Evolutionary conservation across 2,329 filamentous ascomycete species (phyloP).

Genomic region (Phialophora tarda): DNA sequence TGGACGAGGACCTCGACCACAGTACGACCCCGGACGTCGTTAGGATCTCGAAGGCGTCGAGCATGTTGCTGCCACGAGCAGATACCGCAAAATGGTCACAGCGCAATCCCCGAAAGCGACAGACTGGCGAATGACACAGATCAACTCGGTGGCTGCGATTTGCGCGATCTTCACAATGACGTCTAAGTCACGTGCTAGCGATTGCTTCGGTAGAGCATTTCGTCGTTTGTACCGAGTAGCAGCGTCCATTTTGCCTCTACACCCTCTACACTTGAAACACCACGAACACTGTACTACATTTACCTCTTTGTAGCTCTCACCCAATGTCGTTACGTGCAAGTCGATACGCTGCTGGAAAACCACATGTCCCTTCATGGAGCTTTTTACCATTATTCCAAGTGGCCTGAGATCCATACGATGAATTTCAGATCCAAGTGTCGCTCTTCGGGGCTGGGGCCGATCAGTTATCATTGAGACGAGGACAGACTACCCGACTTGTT

Average conservation of each 20-base stretch:
- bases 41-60: slow-evolving; percentile 95
- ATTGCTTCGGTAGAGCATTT: background rate
- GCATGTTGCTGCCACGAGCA: slow-evolving; percentile 60
- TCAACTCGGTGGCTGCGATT: background rate
- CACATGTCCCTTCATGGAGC: too few relatives aligned
- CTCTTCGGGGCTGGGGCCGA: background rate
- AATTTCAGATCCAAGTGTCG: background rate
- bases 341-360: background rate
- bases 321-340: background rate
- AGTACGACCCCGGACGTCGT: slow-evolving; percentile 96
- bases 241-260: background rate
- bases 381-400: background rate
- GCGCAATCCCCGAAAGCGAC: background rate
- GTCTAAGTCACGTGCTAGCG: background rate
- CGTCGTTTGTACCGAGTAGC: background rate
- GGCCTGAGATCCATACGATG: background rate
- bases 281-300: too few relatives aligned
- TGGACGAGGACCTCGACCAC: slow-evolving; percentile 87
- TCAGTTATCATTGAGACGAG: background rate
- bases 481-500: background rate
- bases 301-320: background rate
- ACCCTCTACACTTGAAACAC: too few relatives aligned
- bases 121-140: background rate
- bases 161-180: slow-evolving; percentile 1
- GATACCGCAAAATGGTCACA: background rate